Evolutionary conservation across 257 asterid species (phyloP), one percentile per base, ranked within the genome.

Genomic region (Solanum megistacrolobum): DNA sequence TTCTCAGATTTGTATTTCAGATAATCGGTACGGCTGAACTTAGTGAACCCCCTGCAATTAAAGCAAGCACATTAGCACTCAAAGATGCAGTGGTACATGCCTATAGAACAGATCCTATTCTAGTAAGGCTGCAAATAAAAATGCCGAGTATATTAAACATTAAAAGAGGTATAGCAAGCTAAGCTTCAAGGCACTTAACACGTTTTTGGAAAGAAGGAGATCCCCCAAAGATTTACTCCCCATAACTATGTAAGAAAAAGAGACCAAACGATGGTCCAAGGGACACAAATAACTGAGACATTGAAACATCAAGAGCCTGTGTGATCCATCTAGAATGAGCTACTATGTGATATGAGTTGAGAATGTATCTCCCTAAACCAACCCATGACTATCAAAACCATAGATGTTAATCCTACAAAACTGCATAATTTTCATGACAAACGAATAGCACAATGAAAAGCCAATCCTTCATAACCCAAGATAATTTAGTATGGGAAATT

Each of bases 41-140:
- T 88, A n/a, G 90, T 88, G 66, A 88, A 88, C 3, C 90, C 90
- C 90, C 90, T 88, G 69, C 69, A 62, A 23, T 84, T 9, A 65
- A 43, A 76, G 23, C 6, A 75, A 35, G 11, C 32, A 48, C 11
- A 52, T 12, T 1, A 34, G 29, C 23, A 12, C 7, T 16, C 41
- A 32, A 13, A 29, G 25, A 18, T 32, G 25, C 78, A 71, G n/a
- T 10, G 6, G 13, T 14, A 71, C 41, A 2, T 1, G 41, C 25
- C 9, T 1, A 55, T 31, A 20, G 46, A 27, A 68, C 6, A n/a
- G 1, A 71, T 16, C 9, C 73, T 12, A 1, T 25, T 66, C 34
- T 25, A 11, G 32, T 25, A 65, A 65, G 25, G 41, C 11, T 8
- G 6, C 41, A 31, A 31, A 69, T 6, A 29, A 71, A 31, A 31